Evolutionary conservation across 257 asterid species (phyloP), one percentile per base, ranked within the genome.

Genomic region (Nicotiana otophora): DNA sequence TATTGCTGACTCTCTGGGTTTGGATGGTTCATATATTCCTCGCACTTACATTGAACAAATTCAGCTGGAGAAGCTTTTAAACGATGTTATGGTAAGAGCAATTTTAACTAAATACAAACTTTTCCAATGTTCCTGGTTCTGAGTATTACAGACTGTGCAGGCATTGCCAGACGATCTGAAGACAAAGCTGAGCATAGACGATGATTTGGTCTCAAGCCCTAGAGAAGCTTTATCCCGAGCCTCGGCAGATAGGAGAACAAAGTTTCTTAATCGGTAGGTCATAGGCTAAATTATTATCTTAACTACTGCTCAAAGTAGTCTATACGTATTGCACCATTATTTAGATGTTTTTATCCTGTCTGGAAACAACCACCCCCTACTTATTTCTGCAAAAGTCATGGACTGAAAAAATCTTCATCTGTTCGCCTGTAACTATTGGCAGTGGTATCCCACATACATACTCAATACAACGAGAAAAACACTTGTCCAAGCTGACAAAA

Each of bases 181-280:
- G 93, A 89, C 97, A 39, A 92, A 96, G 91, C 96, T 96, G 77
- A 94, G 97, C 91, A 92, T 96, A 84, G 99, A 96, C 84, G 97
- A 96, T 89, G 98, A 90, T 19, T 14, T 89, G 84, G 96, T 81
- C 88, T 89, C 94, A 62, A 96, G 99, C 89, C 98, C 99, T 65
- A 94, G 95, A 93, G 99, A 96, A 92, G 99, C 99, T 81, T 85
- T 96, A 58, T 93, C 97, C 77, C 91, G 96, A 83, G 99, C 99
- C 87, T 96, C 99, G 12, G 87, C 97, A 63, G 98, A 96, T 84
- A 91, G 99, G 89, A 90, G 99, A 92, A 84, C 81, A 68, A 93
- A 96, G 88, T 94, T 94, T 85, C 94, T 96, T 81, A 96, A 91
- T 84, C 94, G 98, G 99, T 89, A 85, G n/a, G 57, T 65, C 68